phyloP scores from a whole-genome alignment of 2,329 filamentous ascomycete genomes.

The Microsporum audouinii region DNA sequence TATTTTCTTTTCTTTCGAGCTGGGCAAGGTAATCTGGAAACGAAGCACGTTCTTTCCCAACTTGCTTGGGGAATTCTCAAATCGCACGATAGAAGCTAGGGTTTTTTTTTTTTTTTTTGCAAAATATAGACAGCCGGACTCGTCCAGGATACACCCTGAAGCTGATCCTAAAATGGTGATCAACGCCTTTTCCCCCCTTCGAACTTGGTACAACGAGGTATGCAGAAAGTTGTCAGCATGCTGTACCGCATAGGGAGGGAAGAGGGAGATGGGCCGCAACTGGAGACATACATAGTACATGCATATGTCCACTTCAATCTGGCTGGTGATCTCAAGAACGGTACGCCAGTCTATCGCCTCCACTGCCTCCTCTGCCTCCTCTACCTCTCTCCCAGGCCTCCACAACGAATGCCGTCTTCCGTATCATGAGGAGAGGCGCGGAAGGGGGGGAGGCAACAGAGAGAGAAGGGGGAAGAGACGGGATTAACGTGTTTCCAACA shows the following conservation, averaged over 20 bases:
- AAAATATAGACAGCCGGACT: background rate
- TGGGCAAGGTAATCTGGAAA: background rate
- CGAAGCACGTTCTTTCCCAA: background rate
- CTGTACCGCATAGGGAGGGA: background rate
- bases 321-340: background rate
- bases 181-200: background rate
- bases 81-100: background rate
- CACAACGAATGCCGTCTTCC: background rate
- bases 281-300: background rate
- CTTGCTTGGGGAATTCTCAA: background rate
- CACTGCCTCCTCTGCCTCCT: background rate
- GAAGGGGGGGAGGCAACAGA: background rate
- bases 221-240: background rate
- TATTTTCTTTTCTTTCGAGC: background rate
- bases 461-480: background rate
- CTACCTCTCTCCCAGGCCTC: background rate
- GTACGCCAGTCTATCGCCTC: background rate
- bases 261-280: background rate
- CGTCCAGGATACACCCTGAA: slow-evolving; percentile 1
- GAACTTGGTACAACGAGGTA: background rate
- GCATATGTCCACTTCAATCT: background rate
- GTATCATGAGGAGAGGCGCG: background rate
- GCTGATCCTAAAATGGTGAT: background rate
- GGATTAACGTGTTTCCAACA: background rate
- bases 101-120: background rate